Percentiles rank a stretch among this genome's conserved stretches.
phyloP scores from a whole-genome alignment of 2,329 filamentous ascomycete species.

The Claviceps lovelessii region DNA sequence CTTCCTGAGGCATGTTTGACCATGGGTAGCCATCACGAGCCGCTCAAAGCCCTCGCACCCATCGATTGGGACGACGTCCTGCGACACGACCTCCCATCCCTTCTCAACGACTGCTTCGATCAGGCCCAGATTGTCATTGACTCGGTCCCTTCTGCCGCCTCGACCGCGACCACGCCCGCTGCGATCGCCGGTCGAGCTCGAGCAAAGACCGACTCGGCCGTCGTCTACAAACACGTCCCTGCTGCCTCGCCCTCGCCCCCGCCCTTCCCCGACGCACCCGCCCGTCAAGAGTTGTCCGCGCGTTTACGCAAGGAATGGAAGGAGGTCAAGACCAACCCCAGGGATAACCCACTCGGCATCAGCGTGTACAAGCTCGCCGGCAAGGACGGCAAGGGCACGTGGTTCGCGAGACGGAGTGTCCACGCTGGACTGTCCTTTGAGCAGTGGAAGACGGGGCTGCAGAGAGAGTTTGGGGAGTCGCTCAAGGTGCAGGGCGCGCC shows the following conservation, averaged over 20 bases:
- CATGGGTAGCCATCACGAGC: constrained; percentile 35
- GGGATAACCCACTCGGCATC: constrained; percentile 63
- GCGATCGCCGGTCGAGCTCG: constrained; percentile 29
- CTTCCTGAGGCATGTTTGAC: neutral
- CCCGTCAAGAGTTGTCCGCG: constrained; percentile 20
- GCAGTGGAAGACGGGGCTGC: constrained; percentile 62
- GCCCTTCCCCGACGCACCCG: constrained; percentile 22
- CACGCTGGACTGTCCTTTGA: constrained; percentile 66
- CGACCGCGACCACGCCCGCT: constrained; percentile 18
- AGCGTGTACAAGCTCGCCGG: constrained; percentile 65
- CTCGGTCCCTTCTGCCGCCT: constrained; percentile 46
- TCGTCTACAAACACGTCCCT: constrained; percentile 35
- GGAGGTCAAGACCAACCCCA: constrained; percentile 56
- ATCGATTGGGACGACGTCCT: constrained; percentile 35
- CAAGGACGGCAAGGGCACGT: constrained; percentile 70
- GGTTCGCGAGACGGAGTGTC: constrained; percentile 77
- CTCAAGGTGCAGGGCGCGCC: constrained; percentile 56
- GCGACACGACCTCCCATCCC: constrained; percentile 34
- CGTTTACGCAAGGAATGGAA: constrained; percentile 76
- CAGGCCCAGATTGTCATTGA: constrained; percentile 59
- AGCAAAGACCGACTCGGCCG: constrained; percentile 40
- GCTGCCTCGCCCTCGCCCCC: constrained; percentile 23
- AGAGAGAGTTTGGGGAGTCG: constrained; percentile 67
- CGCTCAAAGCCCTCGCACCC: constrained; percentile 42
- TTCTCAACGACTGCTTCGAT: constrained; percentile 45